Conservation (phyloP, 192 early-diverging fungal species). For the Backusella tuberculispora region DNA sequence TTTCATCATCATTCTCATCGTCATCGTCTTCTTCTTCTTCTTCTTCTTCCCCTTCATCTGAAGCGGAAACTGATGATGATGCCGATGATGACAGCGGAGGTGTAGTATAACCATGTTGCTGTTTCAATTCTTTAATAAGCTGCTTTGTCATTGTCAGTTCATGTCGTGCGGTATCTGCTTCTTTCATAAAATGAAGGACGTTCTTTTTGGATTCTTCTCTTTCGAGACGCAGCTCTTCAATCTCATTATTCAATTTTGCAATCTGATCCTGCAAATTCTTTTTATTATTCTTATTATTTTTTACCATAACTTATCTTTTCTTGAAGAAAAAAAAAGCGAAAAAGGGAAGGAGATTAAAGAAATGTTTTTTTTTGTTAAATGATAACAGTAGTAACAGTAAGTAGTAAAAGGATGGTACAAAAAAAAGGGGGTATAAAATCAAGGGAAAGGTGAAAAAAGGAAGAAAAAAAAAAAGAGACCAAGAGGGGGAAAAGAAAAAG, state of each 20-base stretch:
- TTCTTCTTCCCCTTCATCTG: neutral
- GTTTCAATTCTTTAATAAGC: neutral
- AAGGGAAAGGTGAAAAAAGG: neutral
- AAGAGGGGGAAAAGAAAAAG: neutral
- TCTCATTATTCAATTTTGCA: conserved; percentile 24
- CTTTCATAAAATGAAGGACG: conserved; percentile 26
- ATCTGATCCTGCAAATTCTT: conserved; percentile 18
- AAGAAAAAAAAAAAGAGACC: neutral
- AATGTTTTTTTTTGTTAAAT: neutral
- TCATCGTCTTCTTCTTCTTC: neutral
- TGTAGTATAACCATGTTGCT: neutral
- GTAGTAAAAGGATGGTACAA: conserved; percentile 13
- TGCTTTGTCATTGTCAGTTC: neutral
- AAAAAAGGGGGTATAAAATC: neutral
- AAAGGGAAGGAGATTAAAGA: neutral
- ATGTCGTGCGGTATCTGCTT: conserved; percentile 26
- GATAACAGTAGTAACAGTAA: neutral
- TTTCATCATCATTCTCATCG: neutral
- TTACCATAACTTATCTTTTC: conserved; percentile 3
- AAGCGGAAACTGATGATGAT: neutral
- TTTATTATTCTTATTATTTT: conserved; percentile 17
- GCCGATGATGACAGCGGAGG: neutral
- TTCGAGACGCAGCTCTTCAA: conserved; percentile 32
- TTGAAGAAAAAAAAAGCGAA: neutral
- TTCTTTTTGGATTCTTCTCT: conserved; percentile 29